Base-by-base conservation (phyloP, 805 yeast genomes). In the Myxozyma neotropica region DNA sequence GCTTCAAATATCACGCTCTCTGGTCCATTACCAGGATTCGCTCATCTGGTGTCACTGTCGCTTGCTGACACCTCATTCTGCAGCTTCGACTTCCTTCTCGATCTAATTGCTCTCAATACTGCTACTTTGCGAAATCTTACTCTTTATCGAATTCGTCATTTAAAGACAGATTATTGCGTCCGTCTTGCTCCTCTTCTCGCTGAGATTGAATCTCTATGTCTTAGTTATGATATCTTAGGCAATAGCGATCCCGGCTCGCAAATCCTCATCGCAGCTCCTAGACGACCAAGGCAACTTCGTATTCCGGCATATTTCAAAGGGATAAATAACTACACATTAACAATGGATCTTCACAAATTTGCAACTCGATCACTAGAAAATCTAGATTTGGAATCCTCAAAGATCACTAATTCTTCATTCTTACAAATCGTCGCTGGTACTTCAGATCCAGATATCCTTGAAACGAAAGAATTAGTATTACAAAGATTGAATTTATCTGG, bases 271-370 rank as follows among this genome's bases (percentile, higher is more conserved):
- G 10, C 43, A n/a, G 43, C 43, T 13, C 43, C 43, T n/a, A 15
- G 43, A 38, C 10, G 43, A 19, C 43, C 43, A 8, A 15, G 43
- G 8, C 19, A 38, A 19, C n/a, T 38, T 13, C 17, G 43, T 8
- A 38, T 38, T n/a, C 43, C 43, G 8, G 43, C 43, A 38, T 38
- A 38, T 38, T 38, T 38, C 43, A 38, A 38, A 38, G 43, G 43
- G 21, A 38, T 38, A 15, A 38, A 38, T 19, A 38, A 38, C 21
- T 38, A 38, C 43, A 19, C 43, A n/a, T 19, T 38, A 4, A 38
- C 43, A 19, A 38, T 38, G 43, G 43, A 38, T 38, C 43, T 38
- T 13, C 21, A 38, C n/a, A 38, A 38, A 38, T 38, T 38, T 38
- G 43, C 43, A 10, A 38, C 43, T 13, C 17, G 43, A 3, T 38